Percentiles rank a stretch among this genome's conserved stretches.
These are phyloP conservation scores for Pyrenochaeta sp. DNA, from an alignment of 2,329 filamentous ascomycete species.

Conservation along the genomic window DNA sequence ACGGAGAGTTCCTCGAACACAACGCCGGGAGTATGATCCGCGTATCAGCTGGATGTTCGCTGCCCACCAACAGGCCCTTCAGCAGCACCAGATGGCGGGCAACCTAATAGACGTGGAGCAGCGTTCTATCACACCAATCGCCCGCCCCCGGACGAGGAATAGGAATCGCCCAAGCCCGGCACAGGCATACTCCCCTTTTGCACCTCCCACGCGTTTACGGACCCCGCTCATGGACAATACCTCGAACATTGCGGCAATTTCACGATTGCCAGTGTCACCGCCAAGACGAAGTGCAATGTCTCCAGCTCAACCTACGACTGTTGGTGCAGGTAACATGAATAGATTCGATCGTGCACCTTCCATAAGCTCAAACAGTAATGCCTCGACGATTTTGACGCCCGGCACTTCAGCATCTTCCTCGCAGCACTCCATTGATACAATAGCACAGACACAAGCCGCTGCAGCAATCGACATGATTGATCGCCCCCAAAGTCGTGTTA, in stretches of 20 bases:
- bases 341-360: slow-evolving; percentile 38
- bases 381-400: slow-evolving; percentile 39
- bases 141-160: slow-evolving; percentile 50
- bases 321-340: slow-evolving; percentile 18
- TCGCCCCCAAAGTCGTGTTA: slow-evolving; percentile 48
- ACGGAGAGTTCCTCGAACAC: slow-evolving; percentile 30
- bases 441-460: slow-evolving; percentile 38
- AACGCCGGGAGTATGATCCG: slow-evolving; percentile 50
- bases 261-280: slow-evolving; percentile 41
- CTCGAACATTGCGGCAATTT: slow-evolving; percentile 28
- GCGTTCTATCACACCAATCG: slow-evolving; percentile 49
- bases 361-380: slow-evolving; percentile 37
- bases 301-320: slow-evolving; percentile 26
- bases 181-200: slow-evolving; percentile 46
- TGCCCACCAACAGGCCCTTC: slow-evolving; percentile 50
- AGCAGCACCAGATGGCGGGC: slow-evolving; percentile 42
- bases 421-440: slow-evolving; percentile 35
- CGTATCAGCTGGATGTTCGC: slow-evolving; percentile 54
- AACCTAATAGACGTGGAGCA: slow-evolving; percentile 47
- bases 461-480: slow-evolving; percentile 47
- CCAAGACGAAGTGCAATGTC: slow-evolving; percentile 36
- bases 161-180: slow-evolving; percentile 49
- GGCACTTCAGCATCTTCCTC: slow-evolving; percentile 39
- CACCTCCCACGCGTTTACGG: slow-evolving; percentile 43
- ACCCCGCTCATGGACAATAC: slow-evolving; percentile 46